Base-by-base conservation (phyloP, 163 green algal species). In the Volvox carteri region DNA sequence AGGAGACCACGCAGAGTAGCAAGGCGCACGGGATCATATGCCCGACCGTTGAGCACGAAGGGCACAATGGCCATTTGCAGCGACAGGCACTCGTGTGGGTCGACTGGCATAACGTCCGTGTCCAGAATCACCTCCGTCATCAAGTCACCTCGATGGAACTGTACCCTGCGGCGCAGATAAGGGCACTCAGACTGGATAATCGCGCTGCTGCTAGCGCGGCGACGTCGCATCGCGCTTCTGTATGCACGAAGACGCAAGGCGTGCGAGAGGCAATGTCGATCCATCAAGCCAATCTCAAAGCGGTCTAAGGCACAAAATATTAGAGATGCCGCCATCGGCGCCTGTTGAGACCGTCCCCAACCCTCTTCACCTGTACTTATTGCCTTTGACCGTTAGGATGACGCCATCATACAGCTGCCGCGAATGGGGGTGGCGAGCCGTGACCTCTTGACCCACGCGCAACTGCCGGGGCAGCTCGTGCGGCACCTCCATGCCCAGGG, bases 131-230 rank as follows among this genome's bases (percentile, higher is more conserved):
- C 84, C 89, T 98, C 93, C 30, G 96, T 95, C 28, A 93, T 92
- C 56, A 98, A 92, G 72, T 98, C 96, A n/a, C 91, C 90, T 78
- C 94, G 85, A 80, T 96, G 91, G 89, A 98, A 98, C 90, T 97
- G 95, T 12, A 97, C 90, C 78, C 96, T 95, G 93, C 52, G 50
- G 35, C 7, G 30, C 33, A 76, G 21, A 44, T 39, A 33, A 75
- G 30, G n/a, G n/a, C n/a, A n/a, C n/a, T n/a, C n/a, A n/a, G n/a
- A n/a, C n/a, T n/a, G n/a, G n/a, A n/a, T n/a, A n/a, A n/a, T n/a
- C n/a, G n/a, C n/a, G n/a, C n/a, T n/a, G n/a, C n/a, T n/a, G n/a
- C n/a, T n/a, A n/a, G n/a, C n/a, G n/a, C n/a, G n/a, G n/a, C n/a
- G n/a, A n/a, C n/a, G n/a, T n/a, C n/a, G n/a, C n/a, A n/a, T n/a